Percentiles rank a stretch among this genome's conserved stretches.
phyloP scores from a whole-genome alignment of 352 stramenopile genomes.

The Phytophthora ohioensis region DNA sequence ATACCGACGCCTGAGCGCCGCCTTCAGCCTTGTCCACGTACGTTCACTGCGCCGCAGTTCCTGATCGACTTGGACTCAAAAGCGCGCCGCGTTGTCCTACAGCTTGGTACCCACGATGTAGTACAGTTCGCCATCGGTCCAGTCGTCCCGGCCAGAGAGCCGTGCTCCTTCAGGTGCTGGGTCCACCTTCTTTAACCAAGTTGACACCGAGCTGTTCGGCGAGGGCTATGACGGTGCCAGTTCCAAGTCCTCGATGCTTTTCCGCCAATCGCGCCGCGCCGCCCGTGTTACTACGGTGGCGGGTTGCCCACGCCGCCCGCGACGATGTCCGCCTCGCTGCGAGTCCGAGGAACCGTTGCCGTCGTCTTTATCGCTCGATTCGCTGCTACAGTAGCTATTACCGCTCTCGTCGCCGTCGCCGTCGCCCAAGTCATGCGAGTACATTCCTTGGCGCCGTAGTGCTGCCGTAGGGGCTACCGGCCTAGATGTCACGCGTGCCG shows the following conservation, averaged over 20 bases:
- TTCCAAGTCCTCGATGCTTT: slow-evolving; percentile 8
- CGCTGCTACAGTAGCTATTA: not conserved
- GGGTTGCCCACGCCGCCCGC: too few species aligned
- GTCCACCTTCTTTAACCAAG: slow-evolving; percentile 1
- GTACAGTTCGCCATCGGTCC: slow-evolving; percentile 1
- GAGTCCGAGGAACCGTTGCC: not conserved
- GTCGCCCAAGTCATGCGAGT: not conserved
- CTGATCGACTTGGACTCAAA: not conserved
- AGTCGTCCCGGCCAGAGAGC: slow-evolving; percentile 1
- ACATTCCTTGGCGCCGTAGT: not conserved
- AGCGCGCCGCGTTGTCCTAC: not conserved
- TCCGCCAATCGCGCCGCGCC: not conserved
- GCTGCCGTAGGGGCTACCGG: not conserved
- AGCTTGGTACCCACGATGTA: slow-evolving; percentile 13
- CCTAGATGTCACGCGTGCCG: too few species aligned
- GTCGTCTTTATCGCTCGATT: not conserved
- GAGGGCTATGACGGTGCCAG: not conserved
- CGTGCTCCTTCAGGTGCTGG: not conserved
- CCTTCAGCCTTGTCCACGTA: not conserved
- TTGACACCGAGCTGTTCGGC: not conserved
- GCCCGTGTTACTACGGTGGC: not conserved
- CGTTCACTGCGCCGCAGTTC: not conserved
- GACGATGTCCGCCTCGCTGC: not conserved
- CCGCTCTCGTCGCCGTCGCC: not conserved
- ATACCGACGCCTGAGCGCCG: not conserved